Evolutionary conservation across 331 rosid genomes (phyloP).

Genomic region (Quercus tomentella): DNA sequence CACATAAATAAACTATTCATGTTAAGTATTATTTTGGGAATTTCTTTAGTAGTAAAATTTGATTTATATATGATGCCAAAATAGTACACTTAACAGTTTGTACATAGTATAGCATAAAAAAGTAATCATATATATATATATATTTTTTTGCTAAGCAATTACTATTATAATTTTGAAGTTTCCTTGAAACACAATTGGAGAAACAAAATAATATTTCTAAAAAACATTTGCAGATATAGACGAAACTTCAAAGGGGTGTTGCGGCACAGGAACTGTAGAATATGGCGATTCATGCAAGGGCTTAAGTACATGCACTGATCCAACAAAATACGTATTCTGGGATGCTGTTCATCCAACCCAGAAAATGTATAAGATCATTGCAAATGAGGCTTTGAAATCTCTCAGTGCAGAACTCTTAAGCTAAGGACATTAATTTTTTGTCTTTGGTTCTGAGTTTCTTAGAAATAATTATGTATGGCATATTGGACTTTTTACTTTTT

Average conservation of each 20-base stretch:
- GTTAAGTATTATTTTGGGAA: too few relatives aligned
- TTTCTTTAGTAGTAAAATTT: too few relatives aligned
- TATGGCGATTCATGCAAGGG: slow-evolving; percentile 65
- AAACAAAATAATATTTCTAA: background rate
- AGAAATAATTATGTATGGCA: too few relatives aligned
- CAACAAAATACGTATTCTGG: slow-evolving; percentile 61
- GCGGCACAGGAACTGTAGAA: slow-evolving; percentile 63
- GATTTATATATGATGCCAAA: too few relatives aligned
- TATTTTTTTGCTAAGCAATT: too few relatives aligned
- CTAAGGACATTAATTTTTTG: background rate
- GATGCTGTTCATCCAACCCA: slow-evolving; percentile 84
- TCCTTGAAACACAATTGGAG: background rate
- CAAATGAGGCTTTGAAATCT: slow-evolving; percentile 46
- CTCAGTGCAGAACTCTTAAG: background rate
- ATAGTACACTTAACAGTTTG: too few relatives aligned
- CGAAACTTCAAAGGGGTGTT: slow-evolving; percentile 63
- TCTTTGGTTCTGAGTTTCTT: too few relatives aligned
- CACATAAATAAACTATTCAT: too few relatives aligned
- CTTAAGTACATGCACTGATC: slow-evolving; percentile 40
- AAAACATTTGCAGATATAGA: slow-evolving; percentile 29
- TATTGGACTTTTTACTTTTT: background rate
- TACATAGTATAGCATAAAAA: too few relatives aligned
- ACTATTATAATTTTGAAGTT: background rate
- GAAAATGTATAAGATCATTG: slow-evolving; percentile 55
- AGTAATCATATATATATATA: too few relatives aligned